Evolutionary conservation across 768 basidiomycete genomes (phyloP).

Genomic region (Dioszegia crocea): DNA sequence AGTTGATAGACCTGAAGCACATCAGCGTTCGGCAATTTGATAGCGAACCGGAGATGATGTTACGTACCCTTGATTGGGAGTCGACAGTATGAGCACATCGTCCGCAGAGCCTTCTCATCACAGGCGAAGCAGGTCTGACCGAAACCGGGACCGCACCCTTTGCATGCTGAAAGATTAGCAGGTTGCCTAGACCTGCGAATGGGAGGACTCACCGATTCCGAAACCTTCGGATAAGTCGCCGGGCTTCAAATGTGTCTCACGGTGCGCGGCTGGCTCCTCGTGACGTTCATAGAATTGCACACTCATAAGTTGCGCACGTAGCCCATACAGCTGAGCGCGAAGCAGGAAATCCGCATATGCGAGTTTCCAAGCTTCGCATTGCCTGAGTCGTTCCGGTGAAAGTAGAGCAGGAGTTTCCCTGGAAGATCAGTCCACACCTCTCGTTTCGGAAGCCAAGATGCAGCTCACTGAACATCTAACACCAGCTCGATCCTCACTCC

Average conservation of each 20-base stretch:
- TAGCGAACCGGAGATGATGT: too few species aligned
- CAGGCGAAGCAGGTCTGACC: constrained; percentile 26
- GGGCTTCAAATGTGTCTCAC: background rate
- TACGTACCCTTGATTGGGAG: constrained; percentile 47
- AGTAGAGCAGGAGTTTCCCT: constrained; percentile 26
- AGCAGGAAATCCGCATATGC: constrained; percentile 45
- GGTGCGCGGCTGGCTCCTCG: background rate
- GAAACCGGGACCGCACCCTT: background rate
- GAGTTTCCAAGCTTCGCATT: constrained; percentile 31
- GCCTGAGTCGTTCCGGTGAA: constrained; percentile 11
- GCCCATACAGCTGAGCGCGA: constrained; percentile 26
- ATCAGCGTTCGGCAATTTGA: too few species aligned
- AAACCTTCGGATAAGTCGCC: background rate
- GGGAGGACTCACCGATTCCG: background rate
- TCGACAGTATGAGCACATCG: constrained; percentile 40
- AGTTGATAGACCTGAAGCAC: constrained; percentile 37
- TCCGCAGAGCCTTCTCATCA: constrained; percentile 7
- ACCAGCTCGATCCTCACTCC: constrained; percentile 23
- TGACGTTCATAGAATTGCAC: constrained; percentile 13
- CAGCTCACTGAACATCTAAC: constrained; percentile 18
- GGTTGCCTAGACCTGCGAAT: background rate
- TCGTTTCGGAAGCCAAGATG: background rate
- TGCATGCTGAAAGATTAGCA: constrained; percentile 13
- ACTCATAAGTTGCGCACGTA: constrained; percentile 23
- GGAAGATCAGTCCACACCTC: background rate